Conservation (phyloP, 2,329 filamentous ascomycete genomes). For the Bimuria novae-zelandiae region DNA sequence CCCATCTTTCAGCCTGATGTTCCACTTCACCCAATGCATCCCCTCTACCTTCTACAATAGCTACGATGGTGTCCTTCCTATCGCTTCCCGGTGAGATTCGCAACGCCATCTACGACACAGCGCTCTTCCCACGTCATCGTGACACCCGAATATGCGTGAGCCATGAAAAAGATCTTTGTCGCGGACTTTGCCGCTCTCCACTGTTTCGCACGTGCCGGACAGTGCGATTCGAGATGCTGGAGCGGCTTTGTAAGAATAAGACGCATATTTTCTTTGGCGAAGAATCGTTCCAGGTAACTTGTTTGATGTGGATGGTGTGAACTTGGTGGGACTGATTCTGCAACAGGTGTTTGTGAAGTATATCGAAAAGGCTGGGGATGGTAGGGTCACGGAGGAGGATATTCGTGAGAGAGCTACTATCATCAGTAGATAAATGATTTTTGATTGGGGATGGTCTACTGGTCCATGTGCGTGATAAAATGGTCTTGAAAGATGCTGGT, state of each 20-base stretch:
- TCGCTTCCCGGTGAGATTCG: conserved; percentile 30
- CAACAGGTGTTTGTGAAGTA: conserved; percentile 14
- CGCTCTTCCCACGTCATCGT: conserved; percentile 15
- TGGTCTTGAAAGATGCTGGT: too few species aligned
- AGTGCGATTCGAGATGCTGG: conserved; percentile 27
- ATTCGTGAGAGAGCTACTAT: background rate
- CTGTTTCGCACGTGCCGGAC: conserved; percentile 27
- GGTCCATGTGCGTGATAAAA: too few species aligned
- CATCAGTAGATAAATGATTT: too few species aligned
- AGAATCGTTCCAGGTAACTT: background rate
- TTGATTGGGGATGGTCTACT: too few species aligned
- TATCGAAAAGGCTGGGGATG: conserved; percentile 5
- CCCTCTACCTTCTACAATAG: too few species aligned
- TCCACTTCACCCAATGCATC: too few species aligned
- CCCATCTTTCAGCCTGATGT: too few species aligned
- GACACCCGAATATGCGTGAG: conserved; percentile 10
- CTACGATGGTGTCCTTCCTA: conserved; percentile 13
- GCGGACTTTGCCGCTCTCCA: conserved; percentile 13
- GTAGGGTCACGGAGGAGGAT: conserved; percentile 3
- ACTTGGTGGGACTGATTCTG: too few species aligned
- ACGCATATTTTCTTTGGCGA: conserved; percentile 10
- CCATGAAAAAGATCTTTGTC: conserved; percentile 14
- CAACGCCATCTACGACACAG: conserved; percentile 24
- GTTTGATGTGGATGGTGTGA: too few species aligned
- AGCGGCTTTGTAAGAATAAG: conserved; percentile 23